A percentile compares a stretch with the other conserved stretches of the same genome.
These are phyloP conservation scores for Epichloe typhina DNA, from an alignment of 2,329 filamentous ascomycete species.

Conservation along the genomic window DNA sequence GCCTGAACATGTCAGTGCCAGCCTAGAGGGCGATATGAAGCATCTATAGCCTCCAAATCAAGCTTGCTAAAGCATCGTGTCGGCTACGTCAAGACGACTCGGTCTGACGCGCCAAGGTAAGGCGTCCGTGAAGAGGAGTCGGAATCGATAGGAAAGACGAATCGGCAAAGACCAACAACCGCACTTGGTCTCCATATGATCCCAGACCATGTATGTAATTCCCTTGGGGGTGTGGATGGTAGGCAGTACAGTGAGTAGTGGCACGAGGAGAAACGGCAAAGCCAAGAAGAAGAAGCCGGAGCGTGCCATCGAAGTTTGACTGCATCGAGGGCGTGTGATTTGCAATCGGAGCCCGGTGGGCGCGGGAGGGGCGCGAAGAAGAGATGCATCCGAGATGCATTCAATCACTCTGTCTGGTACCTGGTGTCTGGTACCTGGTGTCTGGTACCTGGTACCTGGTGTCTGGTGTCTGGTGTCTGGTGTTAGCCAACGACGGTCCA, in stretches of 20 bases:
- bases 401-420: background rate
- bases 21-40: slow-evolving; percentile 8
- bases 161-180: slow-evolving; percentile 3
- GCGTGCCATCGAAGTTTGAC: background rate
- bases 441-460: background rate
- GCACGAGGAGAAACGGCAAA: background rate
- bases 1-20: slow-evolving; percentile 1
- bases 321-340: background rate
- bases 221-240: slow-evolving; percentile 6
- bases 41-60: slow-evolving; percentile 15
- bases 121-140: background rate
- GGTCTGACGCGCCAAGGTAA: slow-evolving; percentile 8
- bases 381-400: slow-evolving; percentile 1
- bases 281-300: background rate
- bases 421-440: too few species aligned
- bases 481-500: slow-evolving; percentile 1
- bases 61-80: slow-evolving; percentile 11
- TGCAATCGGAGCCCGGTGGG: background rate
- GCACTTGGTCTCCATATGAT: slow-evolving; percentile 4
- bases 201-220: slow-evolving; percentile 6
- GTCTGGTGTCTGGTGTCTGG: too few species aligned
- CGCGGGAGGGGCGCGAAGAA: background rate
- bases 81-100: slow-evolving; percentile 15
- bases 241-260: background rate
- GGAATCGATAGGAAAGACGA: background rate